A percentile compares a stretch with the other conserved stretches of the same genome.
Conservation (phyloP, 352 stramenopile genomes). For the Globisporangium spinosum region DNA sequence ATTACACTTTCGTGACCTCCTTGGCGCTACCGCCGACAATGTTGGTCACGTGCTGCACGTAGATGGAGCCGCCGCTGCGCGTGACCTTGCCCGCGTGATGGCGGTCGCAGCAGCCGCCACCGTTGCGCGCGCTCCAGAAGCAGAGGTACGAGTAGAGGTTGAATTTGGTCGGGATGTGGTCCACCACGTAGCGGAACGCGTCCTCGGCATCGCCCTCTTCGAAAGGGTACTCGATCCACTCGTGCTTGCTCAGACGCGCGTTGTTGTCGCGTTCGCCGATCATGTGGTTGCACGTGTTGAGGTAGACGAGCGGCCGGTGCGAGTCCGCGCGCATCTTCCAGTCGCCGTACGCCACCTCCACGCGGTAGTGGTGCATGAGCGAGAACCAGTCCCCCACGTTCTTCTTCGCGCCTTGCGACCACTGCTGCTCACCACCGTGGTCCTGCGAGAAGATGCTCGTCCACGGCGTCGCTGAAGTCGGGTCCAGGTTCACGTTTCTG, state of each 20-base stretch:
- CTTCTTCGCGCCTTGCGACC: slow-evolving; percentile 81
- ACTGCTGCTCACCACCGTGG: slow-evolving; percentile 73
- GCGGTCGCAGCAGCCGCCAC: slow-evolving; percentile 70
- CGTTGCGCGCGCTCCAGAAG: slow-evolving; percentile 73
- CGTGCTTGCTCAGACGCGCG: slow-evolving; percentile 59
- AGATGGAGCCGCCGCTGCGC: slow-evolving; percentile 60
- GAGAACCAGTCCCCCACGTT: slow-evolving; percentile 85
- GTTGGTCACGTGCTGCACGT: slow-evolving; percentile 28
- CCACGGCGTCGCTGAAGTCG: slow-evolving; percentile 43
- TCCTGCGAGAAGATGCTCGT: slow-evolving; percentile 65
- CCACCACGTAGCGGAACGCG: slow-evolving; percentile 75
- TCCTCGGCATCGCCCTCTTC: slow-evolving; percentile 59
- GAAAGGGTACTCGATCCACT: slow-evolving; percentile 84
- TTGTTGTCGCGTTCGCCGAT: slow-evolving; percentile 87
- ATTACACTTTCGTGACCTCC: slow-evolving; percentile 6
- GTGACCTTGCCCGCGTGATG: slow-evolving; percentile 52
- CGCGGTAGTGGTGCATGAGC: slow-evolving; percentile 85
- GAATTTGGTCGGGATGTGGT: slow-evolving; percentile 82
- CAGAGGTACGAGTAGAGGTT: slow-evolving; percentile 86
- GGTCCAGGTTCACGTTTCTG: slow-evolving; percentile 63
- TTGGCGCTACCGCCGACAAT: not conserved
- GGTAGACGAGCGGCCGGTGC: slow-evolving; percentile 67
- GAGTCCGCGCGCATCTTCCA: slow-evolving; percentile 45
- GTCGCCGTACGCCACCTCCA: slow-evolving; percentile 40
- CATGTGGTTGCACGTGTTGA: slow-evolving; percentile 91